phyloP scores from a whole-genome alignment of 2,329 filamentous ascomycete genomes.

The Colletotrichum cordylinicola region DNA sequence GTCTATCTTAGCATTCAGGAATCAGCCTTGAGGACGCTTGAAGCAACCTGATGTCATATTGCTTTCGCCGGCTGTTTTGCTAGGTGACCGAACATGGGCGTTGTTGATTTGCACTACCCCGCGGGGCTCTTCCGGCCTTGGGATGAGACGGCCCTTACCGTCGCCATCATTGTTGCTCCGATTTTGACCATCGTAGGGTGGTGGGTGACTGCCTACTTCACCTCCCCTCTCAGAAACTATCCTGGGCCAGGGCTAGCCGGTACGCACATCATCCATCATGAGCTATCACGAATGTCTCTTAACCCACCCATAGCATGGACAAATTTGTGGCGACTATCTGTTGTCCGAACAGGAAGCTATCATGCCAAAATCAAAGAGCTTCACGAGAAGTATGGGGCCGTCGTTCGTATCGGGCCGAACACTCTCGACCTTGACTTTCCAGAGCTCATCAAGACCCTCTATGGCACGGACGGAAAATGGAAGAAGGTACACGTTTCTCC shows the following conservation, averaged over 20 bases:
- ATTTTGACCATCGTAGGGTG: not conserved
- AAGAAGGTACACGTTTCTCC: not conserved
- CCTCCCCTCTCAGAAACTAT: conserved; percentile 23
- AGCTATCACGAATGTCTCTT: not conserved
- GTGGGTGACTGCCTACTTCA: conserved; percentile 8
- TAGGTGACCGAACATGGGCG: not conserved
- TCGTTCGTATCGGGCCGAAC: conserved; percentile 37
- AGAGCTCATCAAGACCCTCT: conserved; percentile 22
- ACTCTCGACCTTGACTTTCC: conserved; percentile 25
- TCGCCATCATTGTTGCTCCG: not conserved
- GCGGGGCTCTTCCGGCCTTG: not conserved
- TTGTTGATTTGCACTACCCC: not conserved
- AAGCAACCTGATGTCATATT: not conserved
- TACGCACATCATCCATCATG: not conserved
- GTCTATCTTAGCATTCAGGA: not conserved
- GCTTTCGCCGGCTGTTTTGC: not conserved
- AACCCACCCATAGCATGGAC: conserved; percentile 25
- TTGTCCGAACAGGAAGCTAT: conserved; percentile 25
- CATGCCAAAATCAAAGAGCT: conserved; percentile 28
- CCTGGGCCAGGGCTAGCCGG: conserved; percentile 29
- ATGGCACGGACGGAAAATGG: not conserved
- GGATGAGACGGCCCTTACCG: not conserved
- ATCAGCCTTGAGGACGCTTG: not conserved
- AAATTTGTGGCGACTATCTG: conserved; percentile 30
- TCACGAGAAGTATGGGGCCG: conserved; percentile 33